Base-by-base conservation (phyloP, 768 basidiomycete species). In the Agaricus sinodeliciosus region DNA sequence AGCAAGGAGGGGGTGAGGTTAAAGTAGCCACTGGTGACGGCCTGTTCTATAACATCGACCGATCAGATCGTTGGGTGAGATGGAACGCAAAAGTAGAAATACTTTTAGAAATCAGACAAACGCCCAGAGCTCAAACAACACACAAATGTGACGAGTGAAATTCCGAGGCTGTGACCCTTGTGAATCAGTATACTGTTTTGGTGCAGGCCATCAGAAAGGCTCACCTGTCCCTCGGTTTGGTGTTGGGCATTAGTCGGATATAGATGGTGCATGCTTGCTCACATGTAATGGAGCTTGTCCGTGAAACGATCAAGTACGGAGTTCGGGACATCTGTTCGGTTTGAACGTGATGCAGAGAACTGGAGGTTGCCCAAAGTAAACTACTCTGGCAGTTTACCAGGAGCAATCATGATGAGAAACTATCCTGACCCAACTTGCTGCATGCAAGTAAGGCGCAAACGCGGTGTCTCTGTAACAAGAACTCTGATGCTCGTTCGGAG, bases 251-350 rank as follows among this genome's bases (percentile, higher is more conserved):
- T 43, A 46, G 12, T 25, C 51, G 39, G 43, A 46, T 34, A 46
- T 53, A 50, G 49, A 50, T 42, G 48, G 28, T 19, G 44, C 39
- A 35, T 44, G 43, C 9, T 35, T 16, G 44, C 34, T 46, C 36
- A 53, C 51, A 45, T 52, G 51, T 45, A 22, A 37, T 52, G 51
- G 51, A 46, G 43, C 28, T 49, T 31, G 48, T 28, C 43, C 44
- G 51, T 53, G 51, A 53, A 53, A 53, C 51, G 31, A 53, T 53
- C 51, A 45, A 53, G 26, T 22, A 31, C 43, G 43, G 50, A 51
- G 50, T 18, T 28, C 34, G 27, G 8, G 34, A 34, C 43, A 43
- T 27, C 35, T 51, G 18, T n/a, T 43, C 49, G 49, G 49, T 25
- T 35, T 51, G 49, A 19, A 31, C 18, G 9, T 43, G 48, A 40